Evolutionary conservation across 2,329 filamentous ascomycete genomes (phyloP), one percentile per base, ranked within the genome.

Genomic region (Plectosphaerella plurivora): DNA sequence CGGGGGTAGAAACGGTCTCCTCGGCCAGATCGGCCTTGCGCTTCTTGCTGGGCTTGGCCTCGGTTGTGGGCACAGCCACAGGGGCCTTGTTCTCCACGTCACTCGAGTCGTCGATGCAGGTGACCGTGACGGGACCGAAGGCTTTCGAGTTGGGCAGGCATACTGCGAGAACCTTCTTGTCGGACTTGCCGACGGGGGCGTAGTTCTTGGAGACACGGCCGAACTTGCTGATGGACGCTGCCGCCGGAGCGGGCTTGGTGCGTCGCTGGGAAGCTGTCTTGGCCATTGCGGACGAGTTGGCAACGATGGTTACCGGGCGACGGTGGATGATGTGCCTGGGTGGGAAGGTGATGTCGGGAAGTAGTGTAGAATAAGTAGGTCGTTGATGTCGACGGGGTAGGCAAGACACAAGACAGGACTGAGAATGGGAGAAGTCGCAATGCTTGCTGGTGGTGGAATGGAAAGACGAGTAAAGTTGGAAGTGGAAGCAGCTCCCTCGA

Each of bases 151-250:
- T 55, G 22, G 54, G 48, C 6, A 57, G 41, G 36, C 46, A 49
- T 25, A 56, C 52, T 33, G 37, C 50, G 46, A 57, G 51, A 12
- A 49, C 39, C 49, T 57, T 57, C 37, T 42, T 33, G 12, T 50
- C 25, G 28, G 42, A 24, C 35, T 56, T 50, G 15, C 37, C 45
- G 9, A 41, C 20, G 22, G 24, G 12, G n/a, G 46, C n/a, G 12
- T 52, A 46, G 11, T 39, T 47, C 52, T 57, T 57, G 48, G 54
- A 57, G 7, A 57, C 44, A 5, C 56, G 56, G 16, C 44, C 48
- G 51, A 57, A 57, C 50, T 55, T 56, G 56, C 54, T 55, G 11
- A 57, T 56, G 18, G 48, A 24, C 20, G 48, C 50, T 36, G 48
- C 42, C 35, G 47, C 45, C 28, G 50, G 41, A 42, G 49, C 48